Evolutionary conservation across 2,329 filamentous ascomycete genomes (phyloP), one percentile per base, ranked within the genome.

Genomic region (Pseudopithomyces maydicus): DNA sequence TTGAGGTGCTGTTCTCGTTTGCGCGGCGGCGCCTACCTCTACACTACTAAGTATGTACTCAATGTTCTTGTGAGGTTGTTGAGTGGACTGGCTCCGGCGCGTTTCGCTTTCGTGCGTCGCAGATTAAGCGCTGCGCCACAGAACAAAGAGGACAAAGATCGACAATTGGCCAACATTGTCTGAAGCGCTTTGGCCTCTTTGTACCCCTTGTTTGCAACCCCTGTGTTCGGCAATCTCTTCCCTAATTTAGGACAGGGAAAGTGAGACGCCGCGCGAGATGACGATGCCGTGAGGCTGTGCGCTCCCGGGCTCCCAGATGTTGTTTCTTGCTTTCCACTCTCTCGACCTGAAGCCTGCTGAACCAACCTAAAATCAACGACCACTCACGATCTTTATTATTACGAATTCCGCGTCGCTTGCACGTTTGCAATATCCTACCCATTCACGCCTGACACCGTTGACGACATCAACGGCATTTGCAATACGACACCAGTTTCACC

Each of bases 61-160:
- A n/a, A 36, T 14, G 35, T 36, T 36, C 35, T 5, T 6, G 12
- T 14, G 35, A 36, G 11, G 6, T n/a, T 14, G 11, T 36, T 6
- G 15, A 36, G 35, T 39, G 65, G 39, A 67, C 42, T 63, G n/a
- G 62, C 36, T 57, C 39, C 45, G 39, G 57, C 59, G 64, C 63
- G 67, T 72, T 68, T 70, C 67, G 43, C 43, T 22, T 26, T 35
- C 44, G 69, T 64, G 43, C 60, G 71, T 72, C 61, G 63, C 68
- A 69, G 50, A 42, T 73, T 69, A 64, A 70, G 65, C 63, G 65
- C 68, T 63, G 57, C 65, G 63, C 65, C 68, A 69, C 70, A 65
- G 57, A 54, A 59, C 54, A 44, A 60, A 64, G 32, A 54, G 46
- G 54, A 57, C 63, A 59, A 63, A 55, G 61, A 57, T 61, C 51